Evolutionary conservation across 257 asterid species (phyloP).

Genomic region (Nicotiana paniculata): DNA sequence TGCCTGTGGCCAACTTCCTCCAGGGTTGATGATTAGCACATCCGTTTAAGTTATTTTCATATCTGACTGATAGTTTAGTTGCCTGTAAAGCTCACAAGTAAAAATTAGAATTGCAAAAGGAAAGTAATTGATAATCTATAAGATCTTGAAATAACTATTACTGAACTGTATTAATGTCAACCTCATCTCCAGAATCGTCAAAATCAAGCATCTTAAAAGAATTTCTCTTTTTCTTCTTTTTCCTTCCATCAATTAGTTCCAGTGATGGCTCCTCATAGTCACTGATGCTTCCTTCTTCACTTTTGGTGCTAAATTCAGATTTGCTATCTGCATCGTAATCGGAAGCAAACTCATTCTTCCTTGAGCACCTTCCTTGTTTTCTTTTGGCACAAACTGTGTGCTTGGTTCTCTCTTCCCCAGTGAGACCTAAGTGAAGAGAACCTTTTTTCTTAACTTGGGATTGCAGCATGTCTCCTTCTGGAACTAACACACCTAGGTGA

Average conservation of each 20-base stretch:
- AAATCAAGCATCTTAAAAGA: background rate
- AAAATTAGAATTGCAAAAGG: background rate
- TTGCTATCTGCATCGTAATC: background rate
- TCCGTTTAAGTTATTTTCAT: background rate
- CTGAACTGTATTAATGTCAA: background rate
- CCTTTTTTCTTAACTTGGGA: conserved; percentile 16
- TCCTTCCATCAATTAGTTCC: conserved; percentile 9
- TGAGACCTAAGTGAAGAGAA: background rate
- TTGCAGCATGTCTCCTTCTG: background rate
- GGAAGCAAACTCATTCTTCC: conserved; percentile 6
- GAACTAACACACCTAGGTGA: conserved; percentile 1
- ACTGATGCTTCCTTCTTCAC: conserved; percentile 19
- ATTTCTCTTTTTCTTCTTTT: background rate
- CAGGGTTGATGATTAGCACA: conserved; percentile 10
- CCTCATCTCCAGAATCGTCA: conserved; percentile 8
- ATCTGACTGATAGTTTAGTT: background rate
- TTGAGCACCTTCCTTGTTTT: conserved; percentile 6
- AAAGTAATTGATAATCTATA: background rate
- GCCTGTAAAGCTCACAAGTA: background rate
- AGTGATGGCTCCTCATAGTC: conserved; percentile 12
- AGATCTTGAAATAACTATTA: background rate
- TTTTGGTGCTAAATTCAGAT: conserved; percentile 10
- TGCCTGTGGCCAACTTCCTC: conserved; percentile 13
- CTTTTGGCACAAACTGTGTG: background rate
- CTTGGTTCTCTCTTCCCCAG: conserved; percentile 6